Conservation (phyloP, 2,329 filamentous ascomycete species). For the Kalaharituber pfeilii region DNA sequence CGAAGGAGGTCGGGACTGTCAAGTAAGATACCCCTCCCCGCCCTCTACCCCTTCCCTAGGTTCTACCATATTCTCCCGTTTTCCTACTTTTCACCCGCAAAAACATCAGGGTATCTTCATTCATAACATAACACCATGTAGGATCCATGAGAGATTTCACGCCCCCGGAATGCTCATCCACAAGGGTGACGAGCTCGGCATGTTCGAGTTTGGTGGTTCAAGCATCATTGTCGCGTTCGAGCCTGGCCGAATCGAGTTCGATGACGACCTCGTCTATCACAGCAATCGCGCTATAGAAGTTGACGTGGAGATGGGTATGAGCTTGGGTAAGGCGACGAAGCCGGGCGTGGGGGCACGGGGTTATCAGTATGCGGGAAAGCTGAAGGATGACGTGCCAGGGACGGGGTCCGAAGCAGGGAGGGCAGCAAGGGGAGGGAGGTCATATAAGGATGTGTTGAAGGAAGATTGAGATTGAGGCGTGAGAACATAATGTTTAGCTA, state of each 20-base stretch:
- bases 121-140: too few species aligned
- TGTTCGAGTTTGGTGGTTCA: constrained; percentile 31
- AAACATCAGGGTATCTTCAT: constrained; percentile 19
- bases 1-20: constrained; percentile 29
- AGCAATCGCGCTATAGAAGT: constrained; percentile 26
- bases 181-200: constrained; percentile 29
- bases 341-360: not conserved
- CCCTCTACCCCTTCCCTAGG: not conserved
- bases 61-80: not conserved
- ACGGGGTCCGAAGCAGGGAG: too few species aligned
- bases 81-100: not conserved
- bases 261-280: constrained; percentile 26
- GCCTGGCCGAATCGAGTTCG: constrained; percentile 27
- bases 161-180: constrained; percentile 22
- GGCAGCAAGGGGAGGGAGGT: too few species aligned
- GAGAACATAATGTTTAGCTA: too few species aligned
- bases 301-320: constrained; percentile 29
- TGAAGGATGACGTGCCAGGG: too few species aligned
- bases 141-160: constrained; percentile 3
- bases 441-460: too few species aligned
- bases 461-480: too few species aligned
- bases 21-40: constrained; percentile 23
- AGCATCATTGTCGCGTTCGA: constrained; percentile 30
- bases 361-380: too few species aligned
- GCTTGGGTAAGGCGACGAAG: constrained; percentile 21